Conservation (phyloP, 495 filamentous ascomycete species). For the Haplographium delicatum region DNA sequence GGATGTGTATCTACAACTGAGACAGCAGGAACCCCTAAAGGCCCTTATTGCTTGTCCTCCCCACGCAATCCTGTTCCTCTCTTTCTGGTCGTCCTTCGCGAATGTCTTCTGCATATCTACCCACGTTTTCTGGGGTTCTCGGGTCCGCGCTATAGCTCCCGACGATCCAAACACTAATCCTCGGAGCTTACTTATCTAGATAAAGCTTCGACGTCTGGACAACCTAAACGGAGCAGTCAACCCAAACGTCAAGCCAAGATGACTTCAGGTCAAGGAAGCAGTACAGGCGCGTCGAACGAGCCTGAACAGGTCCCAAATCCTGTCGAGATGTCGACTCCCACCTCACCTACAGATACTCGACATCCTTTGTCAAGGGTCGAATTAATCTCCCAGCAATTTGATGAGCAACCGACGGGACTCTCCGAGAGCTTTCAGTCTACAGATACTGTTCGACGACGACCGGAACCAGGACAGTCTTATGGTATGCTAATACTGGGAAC, state of each 20-base stretch:
- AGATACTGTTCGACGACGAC: constrained; percentile 43
- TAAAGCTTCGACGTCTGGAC: not conserved
- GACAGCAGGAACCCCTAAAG: no score
- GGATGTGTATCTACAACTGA: no score
- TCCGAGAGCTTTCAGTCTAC: constrained; percentile 38
- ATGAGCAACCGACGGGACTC: constrained; percentile 6
- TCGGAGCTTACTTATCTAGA: not conserved
- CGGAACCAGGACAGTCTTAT: constrained; percentile 34
- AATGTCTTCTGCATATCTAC: constrained; percentile 12
- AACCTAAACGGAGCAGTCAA: not conserved
- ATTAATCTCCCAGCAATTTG: constrained; percentile 23
- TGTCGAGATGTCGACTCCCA: constrained; percentile 19
- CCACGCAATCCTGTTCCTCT: no score
- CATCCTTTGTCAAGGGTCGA: constrained; percentile 26
- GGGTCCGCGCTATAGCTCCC: not conserved
- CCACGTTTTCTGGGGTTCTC: no score
- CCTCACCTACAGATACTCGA: constrained; percentile 27
- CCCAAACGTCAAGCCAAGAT: constrained; percentile 1
- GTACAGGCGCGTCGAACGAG: not conserved
- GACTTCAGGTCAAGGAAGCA: constrained; percentile 18
- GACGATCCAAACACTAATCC: not conserved
- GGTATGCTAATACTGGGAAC: constrained; percentile 8
- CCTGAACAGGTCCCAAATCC: constrained; percentile 3
- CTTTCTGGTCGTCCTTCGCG: no score
- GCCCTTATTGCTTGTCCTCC: no score